Percentiles rank a stretch among this genome's conserved stretches.
Conservation (phyloP, 2,329 filamentous ascomycete species). For the Pseudogymnoascus sp. region DNA sequence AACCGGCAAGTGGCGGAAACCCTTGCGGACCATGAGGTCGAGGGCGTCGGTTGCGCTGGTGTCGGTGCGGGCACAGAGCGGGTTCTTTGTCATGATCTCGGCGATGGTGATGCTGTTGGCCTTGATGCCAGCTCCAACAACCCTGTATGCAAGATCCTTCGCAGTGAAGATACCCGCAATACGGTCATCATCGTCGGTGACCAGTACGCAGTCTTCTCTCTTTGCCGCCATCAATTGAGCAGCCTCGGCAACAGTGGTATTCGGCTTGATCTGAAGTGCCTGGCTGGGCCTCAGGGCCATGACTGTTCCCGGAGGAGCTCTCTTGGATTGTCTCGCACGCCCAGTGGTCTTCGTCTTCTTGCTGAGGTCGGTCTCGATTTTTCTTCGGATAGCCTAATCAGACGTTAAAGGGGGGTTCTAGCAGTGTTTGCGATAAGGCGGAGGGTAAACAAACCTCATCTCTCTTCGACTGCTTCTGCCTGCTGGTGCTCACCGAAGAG, state of each 20-base stretch:
- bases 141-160: slow-evolving; percentile 95
- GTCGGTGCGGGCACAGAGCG: slow-evolving; percentile 91
- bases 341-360: slow-evolving; percentile 84
- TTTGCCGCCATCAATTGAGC: slow-evolving; percentile 99
- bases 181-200: slow-evolving; percentile 94
- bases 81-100: slow-evolving; percentile 99
- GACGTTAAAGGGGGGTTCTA: slow-evolving; percentile 15
- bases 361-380: slow-evolving; percentile 94
- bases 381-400: slow-evolving; percentile 80
- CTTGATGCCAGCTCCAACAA: slow-evolving; percentile 85
- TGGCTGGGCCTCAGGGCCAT: slow-evolving; percentile 91
- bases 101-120: slow-evolving; percentile 85
- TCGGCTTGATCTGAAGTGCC: slow-evolving; percentile 94
- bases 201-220: slow-evolving; percentile 92
- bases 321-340: slow-evolving; percentile 76
- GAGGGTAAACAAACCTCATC: slow-evolving; percentile 70
- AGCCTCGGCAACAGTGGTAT: slow-evolving; percentile 87
- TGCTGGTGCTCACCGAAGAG: slow-evolving; percentile 80
- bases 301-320: slow-evolving; percentile 92
- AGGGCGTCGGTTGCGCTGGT: slow-evolving; percentile 96
- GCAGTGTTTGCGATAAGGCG: slow-evolving; percentile 9
- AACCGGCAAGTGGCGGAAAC: slow-evolving; percentile 92
- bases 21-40: slow-evolving; percentile 96
- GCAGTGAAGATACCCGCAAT: slow-evolving; percentile 99
- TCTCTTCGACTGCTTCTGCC: slow-evolving; percentile 92